Conservation (phyloP, 495 filamentous ascomycete genomes). For the Evansstolkia leycettana region DNA sequence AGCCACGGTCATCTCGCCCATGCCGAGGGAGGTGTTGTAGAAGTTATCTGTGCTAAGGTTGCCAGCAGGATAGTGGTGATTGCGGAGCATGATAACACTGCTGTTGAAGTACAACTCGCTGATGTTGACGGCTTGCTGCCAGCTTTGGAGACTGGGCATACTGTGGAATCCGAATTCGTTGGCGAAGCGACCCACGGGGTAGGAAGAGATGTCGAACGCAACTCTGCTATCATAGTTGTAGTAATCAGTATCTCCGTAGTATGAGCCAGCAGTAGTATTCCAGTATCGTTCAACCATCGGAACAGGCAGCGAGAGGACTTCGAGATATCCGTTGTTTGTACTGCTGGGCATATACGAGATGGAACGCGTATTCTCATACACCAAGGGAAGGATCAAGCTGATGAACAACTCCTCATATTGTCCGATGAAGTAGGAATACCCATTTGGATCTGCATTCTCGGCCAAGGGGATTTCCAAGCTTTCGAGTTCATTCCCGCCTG, state of each 20-base stretch:
- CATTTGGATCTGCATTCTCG: conserved; percentile 29
- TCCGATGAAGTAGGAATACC: conserved; percentile 31
- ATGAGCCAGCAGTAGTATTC: conserved; percentile 40
- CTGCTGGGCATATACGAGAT: conserved; percentile 58
- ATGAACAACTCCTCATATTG: conserved; percentile 56
- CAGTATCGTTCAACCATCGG: conserved; percentile 51
- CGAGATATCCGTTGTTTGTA: conserved; percentile 52
- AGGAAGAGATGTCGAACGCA: conserved; percentile 43
- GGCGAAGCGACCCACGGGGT: conserved; percentile 52
- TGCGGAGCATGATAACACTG: conserved; percentile 44
- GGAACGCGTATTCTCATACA: conserved; percentile 52
- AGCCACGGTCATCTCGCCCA: conserved; percentile 53
- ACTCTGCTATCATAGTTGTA: conserved; percentile 50
- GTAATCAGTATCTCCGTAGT: conserved; percentile 59
- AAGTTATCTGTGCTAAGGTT: conserved; percentile 30
- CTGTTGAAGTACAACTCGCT: conserved; percentile 49
- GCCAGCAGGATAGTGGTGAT: conserved; percentile 52
- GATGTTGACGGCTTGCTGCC: conserved; percentile 40
- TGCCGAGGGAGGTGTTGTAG: conserved; percentile 26
- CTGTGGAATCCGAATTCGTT: conserved; percentile 58
- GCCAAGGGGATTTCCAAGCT: conserved; percentile 39
- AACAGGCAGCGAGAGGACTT: conserved; percentile 39
- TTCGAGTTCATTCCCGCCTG: conserved; percentile 56
- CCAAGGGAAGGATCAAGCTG: conserved; percentile 43
- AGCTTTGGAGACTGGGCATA: conserved; percentile 53